Conservation (phyloP, 2,329 filamentous ascomycete genomes). For the Stagonosporopsis vannaccii region DNA sequence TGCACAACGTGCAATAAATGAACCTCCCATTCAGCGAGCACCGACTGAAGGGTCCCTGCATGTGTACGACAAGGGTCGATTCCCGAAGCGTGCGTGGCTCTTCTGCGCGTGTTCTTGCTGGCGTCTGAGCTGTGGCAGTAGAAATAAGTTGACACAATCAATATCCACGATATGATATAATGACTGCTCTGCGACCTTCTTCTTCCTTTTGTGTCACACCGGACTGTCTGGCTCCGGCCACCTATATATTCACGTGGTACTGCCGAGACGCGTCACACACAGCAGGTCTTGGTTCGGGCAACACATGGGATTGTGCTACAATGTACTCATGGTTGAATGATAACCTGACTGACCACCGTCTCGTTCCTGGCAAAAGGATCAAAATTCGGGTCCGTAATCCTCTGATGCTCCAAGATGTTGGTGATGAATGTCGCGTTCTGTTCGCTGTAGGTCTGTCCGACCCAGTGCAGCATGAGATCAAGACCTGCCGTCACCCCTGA, state of each 20-base stretch:
- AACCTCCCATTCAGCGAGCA: neutral
- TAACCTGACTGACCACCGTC: conserved; percentile 5
- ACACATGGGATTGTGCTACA: neutral
- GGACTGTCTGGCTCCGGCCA: too few relatives aligned
- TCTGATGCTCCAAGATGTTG: conserved; percentile 64
- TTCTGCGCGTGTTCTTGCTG: neutral
- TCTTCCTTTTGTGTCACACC: neutral
- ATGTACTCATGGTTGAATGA: neutral
- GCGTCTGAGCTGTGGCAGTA: neutral
- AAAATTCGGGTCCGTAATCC: conserved; percentile 56
- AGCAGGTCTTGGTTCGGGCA: neutral
- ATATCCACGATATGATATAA: neutral
- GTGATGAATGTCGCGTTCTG: conserved; percentile 59
- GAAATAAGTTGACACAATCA: neutral
- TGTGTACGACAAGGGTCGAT: neutral
- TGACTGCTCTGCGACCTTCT: neutral
- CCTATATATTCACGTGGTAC: conserved; percentile 6
- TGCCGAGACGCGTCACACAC: neutral
- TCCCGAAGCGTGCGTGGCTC: neutral
- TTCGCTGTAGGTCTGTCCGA: conserved; percentile 61
- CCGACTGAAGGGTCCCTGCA: conserved; percentile 1
- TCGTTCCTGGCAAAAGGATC: conserved; percentile 62
- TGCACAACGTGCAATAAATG: conserved; percentile 2
- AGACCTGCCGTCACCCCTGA: conserved; percentile 69
- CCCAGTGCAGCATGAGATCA: conserved; percentile 65